Base-by-base conservation (phyloP, 2,329 filamentous ascomycete species). In the Rhexocercosporidium sp. region DNA sequence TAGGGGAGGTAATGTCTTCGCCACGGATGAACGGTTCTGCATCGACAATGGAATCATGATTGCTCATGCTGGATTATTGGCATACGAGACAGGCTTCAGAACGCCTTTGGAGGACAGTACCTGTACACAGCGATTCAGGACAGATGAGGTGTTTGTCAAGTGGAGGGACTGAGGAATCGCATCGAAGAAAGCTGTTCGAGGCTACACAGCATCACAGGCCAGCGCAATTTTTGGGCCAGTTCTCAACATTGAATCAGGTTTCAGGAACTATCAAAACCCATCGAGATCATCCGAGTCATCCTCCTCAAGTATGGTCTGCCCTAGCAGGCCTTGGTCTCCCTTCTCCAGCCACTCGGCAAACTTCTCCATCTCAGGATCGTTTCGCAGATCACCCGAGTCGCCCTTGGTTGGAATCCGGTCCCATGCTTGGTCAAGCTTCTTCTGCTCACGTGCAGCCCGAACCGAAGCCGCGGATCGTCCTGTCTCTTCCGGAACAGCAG, bases 41-140 rank as follows among this genome's bases (percentile, higher is more conserved):
- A 99, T 99, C 74, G 96, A 99, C 80, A 99, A 99, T 75, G 96
- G 96, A 59, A 98, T 99, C 77, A 99, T 99, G 96, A 99, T 99
- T 82, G 96, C 96, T 1, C 95, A 99, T 79, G 96, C 96, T 1
- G 96, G 96, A 1, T 80, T 99, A 74, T 78, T 97, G 75, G 94
- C 94, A 1, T 96, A 92, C 78, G 85, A 90, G 78, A 94, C 89
- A 18, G 95, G 95, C 1, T 94, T 93, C 76, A 84, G 81, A 67
- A 97, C 94, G 1, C 81, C 86, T 8, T 78, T 98, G 56, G 89
- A 90, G 70, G 92, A 97, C 53, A 95, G 91, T 73, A 93, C 91
- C 14, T 97, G 91, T 79, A 95, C 92, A 16, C 92, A 95, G 78
- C 84, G 92, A 63, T 95, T 94, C 77, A 88, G 92, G 74, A 95